Base-by-base conservation (phyloP, 139 green algal genomes). In the Chlorella ohadii region DNA sequence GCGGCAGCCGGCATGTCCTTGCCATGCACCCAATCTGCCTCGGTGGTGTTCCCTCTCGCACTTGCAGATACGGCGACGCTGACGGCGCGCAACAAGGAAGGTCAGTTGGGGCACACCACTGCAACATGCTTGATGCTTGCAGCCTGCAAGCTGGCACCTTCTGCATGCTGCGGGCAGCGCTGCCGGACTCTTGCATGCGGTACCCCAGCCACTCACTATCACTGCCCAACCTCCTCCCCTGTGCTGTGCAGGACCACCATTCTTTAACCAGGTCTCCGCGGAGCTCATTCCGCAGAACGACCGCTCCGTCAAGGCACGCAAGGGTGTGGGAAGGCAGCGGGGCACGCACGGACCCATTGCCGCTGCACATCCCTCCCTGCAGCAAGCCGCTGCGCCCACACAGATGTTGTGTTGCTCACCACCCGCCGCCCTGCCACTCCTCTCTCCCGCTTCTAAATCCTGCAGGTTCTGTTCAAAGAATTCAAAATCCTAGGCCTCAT, bases 201-300 rank as follows among this genome's bases (percentile, higher is more conserved):
- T 13, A 59, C 15, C 22, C 11, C 44, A 51, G 6, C 44, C 7
- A 51, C 44, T 51, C 44, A 51, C 44, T 9, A 6, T 9, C 44
- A 51, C 44, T 22, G 51, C 51, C 22, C 11, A 19, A 59, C 51
- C 11, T 3, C 22, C 11, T 59, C 15, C 22, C 12, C 15, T 4
- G 11, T 22, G 12, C 51, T 59, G 51, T 59, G 51, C 51, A 59
- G 51, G 92, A 0, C 89, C 73, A 33, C 95, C 95, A 4, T 94
- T 98, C 47, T 98, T 95, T 87, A 98, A 97, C 84, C 85, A 93
- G 91, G 90, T 94, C 31, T 47, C 56, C 31, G 95, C 95, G 23
- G 90, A 96, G 22, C 83, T 98, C 34, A 94, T 78, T 1, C 94
- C 95, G 7, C 76, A 93, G 59, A 87, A 79, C 20, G 28, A 68